These are phyloP conservation scores for Isoetes engelmannii DNA, from an alignment of 83 land plant species.

Conservation along the genomic window DNA sequence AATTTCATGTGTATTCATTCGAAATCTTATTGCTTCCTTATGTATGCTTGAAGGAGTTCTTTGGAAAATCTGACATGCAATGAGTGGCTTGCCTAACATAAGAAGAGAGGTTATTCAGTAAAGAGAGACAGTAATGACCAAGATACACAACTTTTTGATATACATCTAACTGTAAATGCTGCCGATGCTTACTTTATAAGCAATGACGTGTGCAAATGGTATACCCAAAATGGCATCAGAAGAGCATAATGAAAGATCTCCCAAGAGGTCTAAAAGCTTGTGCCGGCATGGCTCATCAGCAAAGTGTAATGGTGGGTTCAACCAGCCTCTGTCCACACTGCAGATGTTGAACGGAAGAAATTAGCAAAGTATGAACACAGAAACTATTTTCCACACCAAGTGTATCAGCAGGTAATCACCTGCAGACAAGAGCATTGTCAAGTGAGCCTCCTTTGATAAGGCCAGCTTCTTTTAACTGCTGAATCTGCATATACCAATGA, in stretches of 20 bases:
- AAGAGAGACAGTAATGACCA: neutral
- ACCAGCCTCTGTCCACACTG: constrained; percentile 67
- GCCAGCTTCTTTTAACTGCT: constrained; percentile 49
- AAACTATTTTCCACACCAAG: neutral
- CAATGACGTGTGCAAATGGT: constrained; percentile 69
- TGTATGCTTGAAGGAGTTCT: constrained; percentile 24
- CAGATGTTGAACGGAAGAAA: constrained; percentile 15
- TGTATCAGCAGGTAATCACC: constrained; percentile 27
- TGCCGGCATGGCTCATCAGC: constrained; percentile 90
- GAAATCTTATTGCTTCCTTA: neutral
- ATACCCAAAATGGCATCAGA: constrained; percentile 61
- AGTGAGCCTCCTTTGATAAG: constrained; percentile 79
- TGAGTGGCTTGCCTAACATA: constrained; percentile 57
- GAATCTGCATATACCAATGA: constrained; percentile 43
- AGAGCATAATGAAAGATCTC: constrained; percentile 82
- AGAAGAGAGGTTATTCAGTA: neutral
- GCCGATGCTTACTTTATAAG: constrained; percentile 49
- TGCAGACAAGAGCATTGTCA: constrained; percentile 83
- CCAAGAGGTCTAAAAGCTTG: constrained; percentile 81
- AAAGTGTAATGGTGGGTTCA: constrained; percentile 83
- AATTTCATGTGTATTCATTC: too few relatives aligned
- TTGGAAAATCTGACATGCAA: constrained; percentile 44
- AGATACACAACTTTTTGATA: neutral
- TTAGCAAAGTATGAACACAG: neutral
- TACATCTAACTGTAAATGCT: neutral